These are phyloP conservation scores for Pulveroboletus sp. DNA, from an alignment of 768 basidiomycete genomes.

Conservation along the genomic window DNA sequence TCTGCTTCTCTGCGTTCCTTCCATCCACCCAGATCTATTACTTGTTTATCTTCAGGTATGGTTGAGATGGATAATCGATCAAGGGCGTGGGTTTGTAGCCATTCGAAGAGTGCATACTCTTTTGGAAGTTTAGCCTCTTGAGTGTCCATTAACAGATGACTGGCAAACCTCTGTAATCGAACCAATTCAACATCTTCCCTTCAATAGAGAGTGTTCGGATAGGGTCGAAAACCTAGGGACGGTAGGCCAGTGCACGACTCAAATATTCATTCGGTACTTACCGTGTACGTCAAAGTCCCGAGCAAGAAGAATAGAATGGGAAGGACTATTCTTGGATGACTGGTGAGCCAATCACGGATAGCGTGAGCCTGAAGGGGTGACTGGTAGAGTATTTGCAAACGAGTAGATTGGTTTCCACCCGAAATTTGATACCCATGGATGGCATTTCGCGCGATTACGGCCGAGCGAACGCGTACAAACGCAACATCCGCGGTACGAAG, in stretches of 20 bases:
- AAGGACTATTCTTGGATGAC: constrained; percentile 81
- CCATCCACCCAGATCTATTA: constrained; percentile 54
- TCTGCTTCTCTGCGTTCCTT: constrained; percentile 81
- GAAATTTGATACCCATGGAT: constrained; percentile 54
- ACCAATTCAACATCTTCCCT: constrained; percentile 78
- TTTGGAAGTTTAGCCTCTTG: constrained; percentile 8
- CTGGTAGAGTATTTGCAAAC: constrained; percentile 55
- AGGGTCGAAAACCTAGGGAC: constrained; percentile 80
- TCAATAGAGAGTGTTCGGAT: constrained; percentile 80
- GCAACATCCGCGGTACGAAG: constrained; percentile 61
- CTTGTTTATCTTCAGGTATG: constrained; percentile 13
- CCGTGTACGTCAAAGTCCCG: constrained; percentile 87
- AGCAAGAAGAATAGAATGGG: constrained; percentile 81
- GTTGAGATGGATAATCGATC: constrained; percentile 40
- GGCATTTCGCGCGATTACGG: constrained; percentile 79
- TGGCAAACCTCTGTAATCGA: constrained; percentile 64
- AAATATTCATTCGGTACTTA: constrained; percentile 32
- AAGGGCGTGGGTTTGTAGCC: constrained; percentile 62
- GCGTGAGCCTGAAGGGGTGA: constrained; percentile 60
- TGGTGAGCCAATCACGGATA: constrained; percentile 73
- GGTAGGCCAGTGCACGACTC: neutral
- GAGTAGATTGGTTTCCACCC: constrained; percentile 31
- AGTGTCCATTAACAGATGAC: neutral
- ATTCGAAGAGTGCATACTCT: constrained; percentile 75
- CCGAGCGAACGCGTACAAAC: constrained; percentile 60